Conservation (phyloP, 768 basidiomycete genomes). For the Neoboletus magnificus region DNA sequence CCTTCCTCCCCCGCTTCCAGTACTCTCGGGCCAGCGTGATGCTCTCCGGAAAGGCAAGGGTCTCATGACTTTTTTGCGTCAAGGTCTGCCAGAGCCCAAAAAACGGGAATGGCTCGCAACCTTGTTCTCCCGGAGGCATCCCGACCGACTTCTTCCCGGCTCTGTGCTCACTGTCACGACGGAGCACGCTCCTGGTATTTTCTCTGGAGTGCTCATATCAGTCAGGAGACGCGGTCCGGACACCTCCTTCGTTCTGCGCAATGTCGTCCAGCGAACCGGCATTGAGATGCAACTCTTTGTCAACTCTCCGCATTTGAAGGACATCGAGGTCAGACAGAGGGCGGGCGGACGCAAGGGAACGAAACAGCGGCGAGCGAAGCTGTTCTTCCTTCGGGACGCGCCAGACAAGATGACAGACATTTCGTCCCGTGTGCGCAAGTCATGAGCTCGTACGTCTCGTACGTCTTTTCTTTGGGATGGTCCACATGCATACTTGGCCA, state of each 20-base stretch:
- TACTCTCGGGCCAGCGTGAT: constrained; percentile 36
- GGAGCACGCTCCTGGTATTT: constrained; percentile 73
- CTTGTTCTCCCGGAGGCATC: constrained; percentile 70
- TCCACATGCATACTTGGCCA: constrained; percentile 1
- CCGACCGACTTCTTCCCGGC: constrained; percentile 69
- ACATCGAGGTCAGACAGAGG: constrained; percentile 73
- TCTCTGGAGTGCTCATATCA: constrained; percentile 86
- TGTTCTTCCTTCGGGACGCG: constrained; percentile 79
- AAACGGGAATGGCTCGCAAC: constrained; percentile 66
- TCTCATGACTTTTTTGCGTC: constrained; percentile 70
- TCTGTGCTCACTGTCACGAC: constrained; percentile 82
- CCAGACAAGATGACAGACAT: constrained; percentile 84
- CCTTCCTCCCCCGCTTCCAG: constrained; percentile 44
- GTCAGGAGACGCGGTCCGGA: constrained; percentile 81
- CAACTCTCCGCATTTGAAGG: constrained; percentile 82
- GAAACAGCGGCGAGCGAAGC: constrained; percentile 69
- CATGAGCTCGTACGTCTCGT: constrained; percentile 20
- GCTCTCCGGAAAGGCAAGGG: constrained; percentile 66
- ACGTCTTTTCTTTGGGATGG: background rate
- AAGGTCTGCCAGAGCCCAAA: constrained; percentile 61
- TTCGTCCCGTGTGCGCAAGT: constrained; percentile 41
- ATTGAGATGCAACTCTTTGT: constrained; percentile 92
- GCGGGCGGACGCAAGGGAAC: constrained; percentile 47
- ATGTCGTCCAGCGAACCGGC: constrained; percentile 86
- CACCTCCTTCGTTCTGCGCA: constrained; percentile 85